Evolutionary conservation across 1,284 basidiomycete genomes (phyloP).

Genomic region (Ustilago cynodontis): DNA sequence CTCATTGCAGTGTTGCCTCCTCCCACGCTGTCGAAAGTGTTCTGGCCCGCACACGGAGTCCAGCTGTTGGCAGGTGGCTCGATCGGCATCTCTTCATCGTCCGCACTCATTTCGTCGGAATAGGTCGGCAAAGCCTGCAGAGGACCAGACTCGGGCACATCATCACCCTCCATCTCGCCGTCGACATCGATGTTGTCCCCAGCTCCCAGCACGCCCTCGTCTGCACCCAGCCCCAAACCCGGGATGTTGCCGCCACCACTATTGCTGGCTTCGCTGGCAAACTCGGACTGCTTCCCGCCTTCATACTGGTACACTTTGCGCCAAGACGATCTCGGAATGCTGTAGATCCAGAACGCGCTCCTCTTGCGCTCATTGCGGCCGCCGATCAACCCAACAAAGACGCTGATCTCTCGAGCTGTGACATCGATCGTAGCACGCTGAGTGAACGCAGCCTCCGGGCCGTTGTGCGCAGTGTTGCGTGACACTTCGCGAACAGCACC

Average conservation of each 20-base stretch:
- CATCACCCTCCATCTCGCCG: constrained; percentile 46
- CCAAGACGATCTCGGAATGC: constrained; percentile 57
- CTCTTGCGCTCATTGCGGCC: constrained; percentile 51
- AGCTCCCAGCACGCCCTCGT: constrained; percentile 14
- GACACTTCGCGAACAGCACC: constrained; percentile 56
- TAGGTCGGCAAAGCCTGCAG: constrained; percentile 46
- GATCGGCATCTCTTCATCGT: constrained; percentile 51
- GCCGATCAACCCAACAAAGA: constrained; percentile 64
- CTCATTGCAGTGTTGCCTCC: background rate
- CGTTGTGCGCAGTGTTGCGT: constrained; percentile 51
- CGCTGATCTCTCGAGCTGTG: constrained; percentile 59
- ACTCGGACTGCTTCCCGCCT: constrained; percentile 42
- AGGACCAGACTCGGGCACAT: constrained; percentile 50
- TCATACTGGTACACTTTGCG: constrained; percentile 56
- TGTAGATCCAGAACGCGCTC: constrained; percentile 63
- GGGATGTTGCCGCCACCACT: constrained; percentile 1
- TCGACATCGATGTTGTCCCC: constrained; percentile 28
- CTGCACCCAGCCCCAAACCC: constrained; percentile 17
- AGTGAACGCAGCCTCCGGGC: constrained; percentile 68
- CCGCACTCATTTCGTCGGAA: constrained; percentile 41
- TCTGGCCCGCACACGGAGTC: constrained; percentile 36
- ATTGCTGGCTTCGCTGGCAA: constrained; percentile 26
- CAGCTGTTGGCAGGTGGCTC: constrained; percentile 47
- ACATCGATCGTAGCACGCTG: constrained; percentile 67
- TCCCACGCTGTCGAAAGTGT: constrained; percentile 12